phyloP scores from a whole-genome alignment of 2,329 filamentous ascomycete species.

The Ilyonectria destructans region DNA sequence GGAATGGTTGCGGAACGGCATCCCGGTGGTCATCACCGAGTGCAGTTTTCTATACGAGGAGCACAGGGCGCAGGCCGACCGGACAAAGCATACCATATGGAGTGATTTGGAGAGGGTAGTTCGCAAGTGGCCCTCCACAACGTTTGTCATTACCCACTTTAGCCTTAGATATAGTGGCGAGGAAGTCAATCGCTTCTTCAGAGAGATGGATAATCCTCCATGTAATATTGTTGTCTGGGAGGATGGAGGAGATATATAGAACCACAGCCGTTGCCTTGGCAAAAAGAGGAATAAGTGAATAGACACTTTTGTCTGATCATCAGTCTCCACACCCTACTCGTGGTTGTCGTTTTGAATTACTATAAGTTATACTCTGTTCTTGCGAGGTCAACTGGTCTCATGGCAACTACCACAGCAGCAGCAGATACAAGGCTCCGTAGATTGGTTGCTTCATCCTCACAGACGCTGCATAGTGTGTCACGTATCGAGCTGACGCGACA shows the following conservation, averaged over 20 bases:
- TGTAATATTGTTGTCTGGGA: slow-evolving; percentile 65
- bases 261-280: neutral
- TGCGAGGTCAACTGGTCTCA: too few species aligned
- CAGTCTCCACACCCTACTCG: too few species aligned
- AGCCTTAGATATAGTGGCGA: slow-evolving; percentile 62
- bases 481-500: too few species aligned
- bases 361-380: too few species aligned
- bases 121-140: slow-evolving; percentile 59
- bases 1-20: slow-evolving; percentile 57
- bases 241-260: slow-evolving; percentile 53
- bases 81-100: slow-evolving; percentile 66
- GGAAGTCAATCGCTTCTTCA: slow-evolving; percentile 61
- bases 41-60: slow-evolving; percentile 64
- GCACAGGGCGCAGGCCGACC: slow-evolving; percentile 61
- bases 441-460: too few species aligned
- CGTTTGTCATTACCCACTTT: slow-evolving; percentile 65
- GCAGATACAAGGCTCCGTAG: too few species aligned
- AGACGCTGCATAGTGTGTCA: too few species aligned
- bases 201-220: slow-evolving; percentile 56
- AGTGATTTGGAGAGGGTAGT: slow-evolving; percentile 62
- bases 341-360: too few species aligned
- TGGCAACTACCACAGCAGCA: too few species aligned
- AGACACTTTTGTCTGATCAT: too few species aligned
- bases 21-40: slow-evolving; percentile 66
- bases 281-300: too few species aligned